Evolutionary conservation across 805 yeast species (phyloP), one percentile per base, ranked within the genome.

Genomic region (Tetrapisispora nanseiensis): DNA sequence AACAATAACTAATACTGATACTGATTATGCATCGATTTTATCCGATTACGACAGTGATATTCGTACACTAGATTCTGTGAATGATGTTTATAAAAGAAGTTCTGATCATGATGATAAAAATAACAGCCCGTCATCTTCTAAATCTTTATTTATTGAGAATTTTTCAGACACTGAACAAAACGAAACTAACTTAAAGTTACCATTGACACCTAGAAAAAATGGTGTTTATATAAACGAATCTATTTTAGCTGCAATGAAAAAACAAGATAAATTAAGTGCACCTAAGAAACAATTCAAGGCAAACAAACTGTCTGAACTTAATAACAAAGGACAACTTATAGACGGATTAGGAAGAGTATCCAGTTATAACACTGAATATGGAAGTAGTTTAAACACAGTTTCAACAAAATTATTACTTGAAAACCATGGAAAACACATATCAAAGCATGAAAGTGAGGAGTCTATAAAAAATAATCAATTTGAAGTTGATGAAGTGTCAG

Each of bases 91-190:
- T 12, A 23, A 11, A 18, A 4, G 16, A 26, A 9, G n/a, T 13
- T 33, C 12, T 13, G 11, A 22, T 15, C 20, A 33, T 11, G 20
- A 33, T 3, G 24, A 33, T 6, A 15, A 21, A 18, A 20, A 28
- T 20, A n/a, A 20, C 20, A 37, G 40, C 13, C 40, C 40, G 9
- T 15, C 19, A 20, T 37, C 40, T 2, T 20, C 33, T 1, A 20
- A 37, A 37, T 37, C 40, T 4, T 37, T 37, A 8, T 37, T 37
- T 27, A 28, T 37, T 20, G 40, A 37, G 28, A 37, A 37, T 26
- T 35, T 35, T 18, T 18, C 38, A 10, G 38, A 35, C 5, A 16
- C 10, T n/a, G 29, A 9, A 18, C 5, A 23, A 16, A 18, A 35
- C 18, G 12, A 13, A 24, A 12, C 30, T 15, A 16, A 6, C 15